phyloP scores from a whole-genome alignment of 2,329 filamentous ascomycete genomes.

The Diatrype stigma region DNA sequence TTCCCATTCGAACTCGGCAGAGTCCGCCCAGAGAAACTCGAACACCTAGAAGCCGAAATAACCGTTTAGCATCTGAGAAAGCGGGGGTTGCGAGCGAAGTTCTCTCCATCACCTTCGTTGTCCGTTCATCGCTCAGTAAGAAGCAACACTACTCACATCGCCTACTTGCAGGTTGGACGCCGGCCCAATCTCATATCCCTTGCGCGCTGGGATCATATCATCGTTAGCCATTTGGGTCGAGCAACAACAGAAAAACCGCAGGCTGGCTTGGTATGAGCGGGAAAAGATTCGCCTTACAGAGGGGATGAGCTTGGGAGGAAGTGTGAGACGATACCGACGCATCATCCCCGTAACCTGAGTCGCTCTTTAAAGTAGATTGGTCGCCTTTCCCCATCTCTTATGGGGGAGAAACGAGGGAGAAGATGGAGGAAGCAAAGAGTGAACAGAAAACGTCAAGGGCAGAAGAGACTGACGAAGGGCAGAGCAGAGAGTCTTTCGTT shows the following conservation, averaged over 20 bases:
- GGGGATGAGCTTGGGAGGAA: slow-evolving; percentile 26
- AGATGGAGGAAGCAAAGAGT: slow-evolving; percentile 13
- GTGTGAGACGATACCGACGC: slow-evolving; percentile 25
- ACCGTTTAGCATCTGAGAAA: slow-evolving; percentile 3
- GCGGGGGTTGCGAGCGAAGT: not conserved
- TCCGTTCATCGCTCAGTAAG: not conserved
- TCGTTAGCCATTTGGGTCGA: slow-evolving; percentile 3
- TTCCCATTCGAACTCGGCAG: slow-evolving; percentile 32
- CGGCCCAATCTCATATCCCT: slow-evolving; percentile 32
- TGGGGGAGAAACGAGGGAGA: slow-evolving; percentile 11
- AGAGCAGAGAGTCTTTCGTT: not conserved
- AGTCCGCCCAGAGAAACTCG: slow-evolving; percentile 35
- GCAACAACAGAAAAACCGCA: slow-evolving; percentile 5
- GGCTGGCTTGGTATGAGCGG: not conserved
- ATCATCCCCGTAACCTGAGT: slow-evolving; percentile 33
- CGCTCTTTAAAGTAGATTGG: slow-evolving; percentile 30
- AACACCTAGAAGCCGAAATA: slow-evolving; percentile 24
- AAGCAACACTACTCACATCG: slow-evolving; percentile 25
- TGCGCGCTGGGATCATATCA: slow-evolving; percentile 20
- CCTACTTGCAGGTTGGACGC: slow-evolving; percentile 31
- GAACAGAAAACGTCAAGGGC: slow-evolving; percentile 7
- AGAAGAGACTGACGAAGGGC: not conserved
- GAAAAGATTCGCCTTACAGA: slow-evolving; percentile 23
- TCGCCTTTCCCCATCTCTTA: slow-evolving; percentile 33
- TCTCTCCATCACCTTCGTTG: not conserved